Conservation (phyloP, 306 rosid genomes). For the Cicer pinnatifidum region DNA sequence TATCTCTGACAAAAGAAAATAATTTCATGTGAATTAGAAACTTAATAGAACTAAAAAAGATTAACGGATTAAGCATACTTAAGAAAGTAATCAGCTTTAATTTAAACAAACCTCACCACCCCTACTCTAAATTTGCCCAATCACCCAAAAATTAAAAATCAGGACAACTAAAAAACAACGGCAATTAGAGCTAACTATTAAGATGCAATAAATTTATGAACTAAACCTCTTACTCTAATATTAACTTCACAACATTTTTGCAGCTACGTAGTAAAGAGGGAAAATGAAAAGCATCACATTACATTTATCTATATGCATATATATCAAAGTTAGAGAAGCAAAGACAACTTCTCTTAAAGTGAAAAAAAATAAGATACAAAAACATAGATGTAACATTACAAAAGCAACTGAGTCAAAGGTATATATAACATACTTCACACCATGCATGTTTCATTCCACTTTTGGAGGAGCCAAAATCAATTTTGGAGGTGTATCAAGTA, state of each 20-base stretch:
- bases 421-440: not conserved
- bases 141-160: conserved; percentile 3
- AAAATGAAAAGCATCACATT: not conserved
- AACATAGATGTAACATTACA: not conserved
- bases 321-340: not conserved
- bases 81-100: conserved; percentile 3
- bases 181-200: conserved; percentile 15
- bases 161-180: not conserved
- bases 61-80: not conserved
- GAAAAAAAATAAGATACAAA: not conserved
- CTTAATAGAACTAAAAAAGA: conserved; percentile 1
- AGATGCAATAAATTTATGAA: not conserved
- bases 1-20: conserved; percentile 59
- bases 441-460: not conserved
- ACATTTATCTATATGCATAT: not conserved
- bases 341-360: not conserved
- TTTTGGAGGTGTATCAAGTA: too few relatives aligned
- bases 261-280: not conserved
- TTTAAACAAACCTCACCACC: not conserved
- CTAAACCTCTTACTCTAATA: not conserved
- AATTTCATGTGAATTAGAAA: conserved; percentile 37
- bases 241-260: conserved; percentile 8
- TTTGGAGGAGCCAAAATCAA: too few relatives aligned
- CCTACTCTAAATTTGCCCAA: conserved; percentile 3
- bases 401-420: conserved; percentile 9